Evolutionary conservation across 2,329 filamentous ascomycete genomes (phyloP).

Genomic region (Ophiostoma novo-ulmi): DNA sequence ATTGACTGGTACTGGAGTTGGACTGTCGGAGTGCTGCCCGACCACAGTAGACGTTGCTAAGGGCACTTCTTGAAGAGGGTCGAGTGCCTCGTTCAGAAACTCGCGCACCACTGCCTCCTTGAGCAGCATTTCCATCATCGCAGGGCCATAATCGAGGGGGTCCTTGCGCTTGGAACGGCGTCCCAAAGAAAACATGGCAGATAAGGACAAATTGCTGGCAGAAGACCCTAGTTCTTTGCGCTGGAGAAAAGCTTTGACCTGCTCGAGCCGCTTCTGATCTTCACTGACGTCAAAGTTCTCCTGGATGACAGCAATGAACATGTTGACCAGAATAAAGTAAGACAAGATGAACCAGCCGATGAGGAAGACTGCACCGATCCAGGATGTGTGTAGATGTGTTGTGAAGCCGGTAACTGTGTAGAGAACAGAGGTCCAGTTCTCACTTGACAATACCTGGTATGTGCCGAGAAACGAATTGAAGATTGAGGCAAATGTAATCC

Average conservation of each 20-base stretch:
- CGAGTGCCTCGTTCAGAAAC: conserved; percentile 74
- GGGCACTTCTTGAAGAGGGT: conserved; percentile 37
- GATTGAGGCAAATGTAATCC: conserved; percentile 79
- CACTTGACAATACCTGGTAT: conserved; percentile 94
- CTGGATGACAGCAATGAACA: conserved; percentile 99
- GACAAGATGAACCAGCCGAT: conserved; percentile 94
- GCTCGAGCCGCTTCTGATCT: conserved; percentile 93
- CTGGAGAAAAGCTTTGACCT: conserved; percentile 91
- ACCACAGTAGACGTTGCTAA: not conserved
- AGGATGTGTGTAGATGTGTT: conserved; percentile 63
- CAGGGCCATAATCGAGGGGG: conserved; percentile 84
- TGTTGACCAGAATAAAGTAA: conserved; percentile 95
- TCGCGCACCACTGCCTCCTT: conserved; percentile 94
- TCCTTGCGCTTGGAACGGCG: conserved; percentile 62
- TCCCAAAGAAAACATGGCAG: conserved; percentile 62
- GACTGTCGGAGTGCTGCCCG: not conserved
- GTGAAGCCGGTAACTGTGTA: conserved; percentile 75
- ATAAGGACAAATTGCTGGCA: conserved; percentile 69
- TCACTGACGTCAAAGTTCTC: conserved; percentile 99
- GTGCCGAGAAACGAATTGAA: conserved; percentile 96
- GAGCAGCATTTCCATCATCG: conserved; percentile 90
- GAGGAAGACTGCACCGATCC: conserved; percentile 87
- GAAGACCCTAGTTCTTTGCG: conserved; percentile 76
- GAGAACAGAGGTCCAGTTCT: conserved; percentile 88
- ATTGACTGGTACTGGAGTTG: not conserved